A percentile compares a stretch with the other conserved stretches of the same genome.
Conservation (phyloP, 1,284 basidiomycete genomes). For the Anthracocystis walkeri region DNA sequence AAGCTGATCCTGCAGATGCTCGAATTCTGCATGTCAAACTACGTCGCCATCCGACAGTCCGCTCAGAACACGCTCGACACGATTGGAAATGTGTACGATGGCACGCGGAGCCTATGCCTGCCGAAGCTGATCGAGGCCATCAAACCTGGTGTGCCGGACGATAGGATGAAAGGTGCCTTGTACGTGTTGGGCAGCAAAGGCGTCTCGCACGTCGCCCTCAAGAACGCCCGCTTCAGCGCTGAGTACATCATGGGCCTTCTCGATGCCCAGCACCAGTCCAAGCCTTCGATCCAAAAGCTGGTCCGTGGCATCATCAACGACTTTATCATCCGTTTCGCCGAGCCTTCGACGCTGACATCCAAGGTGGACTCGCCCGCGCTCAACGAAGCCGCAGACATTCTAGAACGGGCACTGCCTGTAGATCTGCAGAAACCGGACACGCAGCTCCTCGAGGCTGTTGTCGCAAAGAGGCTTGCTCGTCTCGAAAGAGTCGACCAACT, state of each 20-base stretch:
- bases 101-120: slow-evolving; percentile 80
- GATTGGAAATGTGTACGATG: slow-evolving; percentile 82
- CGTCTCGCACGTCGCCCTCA: slow-evolving; percentile 69
- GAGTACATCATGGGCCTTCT: slow-evolving; percentile 80
- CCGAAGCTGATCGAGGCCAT: slow-evolving; percentile 79
- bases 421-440: slow-evolving; percentile 35
- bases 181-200: slow-evolving; percentile 86
- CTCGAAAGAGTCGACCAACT: slow-evolving; percentile 69
- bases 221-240: slow-evolving; percentile 78
- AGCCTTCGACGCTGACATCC: slow-evolving; percentile 62
- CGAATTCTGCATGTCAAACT: slow-evolving; percentile 78
- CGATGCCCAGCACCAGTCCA: slow-evolving; percentile 89
- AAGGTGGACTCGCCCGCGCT: slow-evolving; percentile 46
- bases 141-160: slow-evolving; percentile 75
- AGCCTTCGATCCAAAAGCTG: slow-evolving; percentile 89
- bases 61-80: slow-evolving; percentile 80
- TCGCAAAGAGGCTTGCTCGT: slow-evolving; percentile 62
- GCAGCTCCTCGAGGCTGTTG: slow-evolving; percentile 65
- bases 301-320: slow-evolving; percentile 81
- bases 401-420: slow-evolving; percentile 26
- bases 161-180: slow-evolving; percentile 94
- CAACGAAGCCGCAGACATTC: slow-evolving; percentile 32
- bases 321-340: slow-evolving; percentile 67
- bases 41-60: slow-evolving; percentile 73
- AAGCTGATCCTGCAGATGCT: slow-evolving; percentile 81